Base-by-base conservation (phyloP, 2,329 filamentous ascomycete genomes). In the Cytospora piceicola region DNA sequence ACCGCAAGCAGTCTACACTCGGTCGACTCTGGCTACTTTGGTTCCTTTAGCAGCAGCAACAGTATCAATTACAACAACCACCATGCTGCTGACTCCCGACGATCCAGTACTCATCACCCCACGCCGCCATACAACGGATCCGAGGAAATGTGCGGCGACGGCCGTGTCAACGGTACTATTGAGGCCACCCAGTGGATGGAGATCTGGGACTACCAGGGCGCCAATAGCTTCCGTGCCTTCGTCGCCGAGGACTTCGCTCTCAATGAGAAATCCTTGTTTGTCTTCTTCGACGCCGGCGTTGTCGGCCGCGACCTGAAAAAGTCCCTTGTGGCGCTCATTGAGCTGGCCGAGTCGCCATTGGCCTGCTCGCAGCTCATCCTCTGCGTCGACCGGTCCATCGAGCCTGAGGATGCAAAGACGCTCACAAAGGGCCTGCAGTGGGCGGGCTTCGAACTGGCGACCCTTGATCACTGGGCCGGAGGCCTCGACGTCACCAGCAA, bases 311-410 rank as follows among this genome's bases (percentile, higher is more conserved):
- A 95, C 76, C 81, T 96, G 74, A 97, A 96, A 82, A 90, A 91
- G 80, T 92, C 91, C 91, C 85, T 97, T 61, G 93, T 97, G 83
- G 92, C 92, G 69, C 85, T 97, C 65, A 94, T 97, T 72, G 94
- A 97, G 81, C 85, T 97, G 67, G 92, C 92, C 72, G 89, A 91
- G 72, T 84, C 86, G 67, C 87, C 91, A 65, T 86, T 97, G 75
- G 87, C 83, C 72, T 96, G 93, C 79, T 84, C 86, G 63, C 87
- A 90, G 74, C 86, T 97, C 68, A 87, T 96, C 69, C 87, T 93
- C 72, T 94, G 92, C 77, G 84, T 96, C 69, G 92, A 94, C 76
- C 90, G 93, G 69, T 81, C 82, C 55, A 86, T 90, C 69, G 83
- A 86, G 49, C 78, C 83, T 30, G 80, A 84, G 66, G 87, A 91